These are phyloP conservation scores for Marasmius fiardii DNA, from an alignment of 1,284 basidiomycete genomes.

Conservation along the genomic window DNA sequence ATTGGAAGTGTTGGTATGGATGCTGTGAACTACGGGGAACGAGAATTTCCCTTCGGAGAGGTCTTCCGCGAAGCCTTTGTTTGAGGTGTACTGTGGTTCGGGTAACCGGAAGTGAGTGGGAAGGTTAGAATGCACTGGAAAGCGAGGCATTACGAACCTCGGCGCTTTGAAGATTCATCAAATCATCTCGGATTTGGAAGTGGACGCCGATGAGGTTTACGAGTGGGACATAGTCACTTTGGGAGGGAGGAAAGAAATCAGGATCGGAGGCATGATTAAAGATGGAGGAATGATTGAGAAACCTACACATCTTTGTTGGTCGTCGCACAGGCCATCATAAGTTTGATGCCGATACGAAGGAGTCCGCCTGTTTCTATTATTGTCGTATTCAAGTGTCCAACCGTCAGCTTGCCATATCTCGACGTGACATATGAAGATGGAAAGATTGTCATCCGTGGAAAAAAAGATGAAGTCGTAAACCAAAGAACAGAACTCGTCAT, in stretches of 20 bases:
- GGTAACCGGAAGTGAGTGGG: neutral
- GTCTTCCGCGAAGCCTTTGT: constrained; percentile 96
- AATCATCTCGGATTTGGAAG: constrained; percentile 5
- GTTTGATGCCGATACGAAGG: constrained; percentile 88
- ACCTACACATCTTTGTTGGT: constrained; percentile 60
- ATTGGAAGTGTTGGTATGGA: constrained; percentile 72
- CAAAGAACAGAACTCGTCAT: too few relatives aligned
- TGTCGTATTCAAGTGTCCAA: constrained; percentile 7
- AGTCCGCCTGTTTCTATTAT: constrained; percentile 89
- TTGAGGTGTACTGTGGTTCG: constrained; percentile 69
- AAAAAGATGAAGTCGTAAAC: too few relatives aligned
- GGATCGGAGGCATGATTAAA: neutral
- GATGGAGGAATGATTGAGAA: neutral
- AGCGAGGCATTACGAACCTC: neutral
- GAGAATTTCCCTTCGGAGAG: constrained; percentile 96
- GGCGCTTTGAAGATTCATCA: constrained; percentile 3
- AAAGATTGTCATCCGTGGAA: too few relatives aligned
- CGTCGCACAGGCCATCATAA: constrained; percentile 91
- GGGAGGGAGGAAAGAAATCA: neutral
- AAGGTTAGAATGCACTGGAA: neutral
- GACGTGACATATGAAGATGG: too few relatives aligned
- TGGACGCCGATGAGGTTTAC: constrained; percentile 44
- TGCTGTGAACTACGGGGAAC: constrained; percentile 90
- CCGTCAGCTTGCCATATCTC: too few relatives aligned
- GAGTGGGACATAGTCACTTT: constrained; percentile 13